These are phyloP conservation scores for Starmerella floris DNA, from an alignment of 805 yeast species.

Conservation along the genomic window DNA sequence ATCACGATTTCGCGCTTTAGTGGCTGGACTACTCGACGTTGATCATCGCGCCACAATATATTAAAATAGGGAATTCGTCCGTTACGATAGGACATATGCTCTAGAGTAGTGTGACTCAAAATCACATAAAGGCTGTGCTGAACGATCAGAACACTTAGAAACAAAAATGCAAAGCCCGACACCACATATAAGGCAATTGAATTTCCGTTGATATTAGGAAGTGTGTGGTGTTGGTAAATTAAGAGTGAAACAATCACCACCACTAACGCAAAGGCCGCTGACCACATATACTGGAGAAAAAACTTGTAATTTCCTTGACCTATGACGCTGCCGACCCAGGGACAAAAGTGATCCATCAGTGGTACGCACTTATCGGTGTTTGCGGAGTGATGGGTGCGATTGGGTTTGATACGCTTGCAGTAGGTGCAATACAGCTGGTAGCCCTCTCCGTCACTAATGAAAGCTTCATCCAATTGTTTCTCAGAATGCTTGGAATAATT, in stretches of 20 bases:
- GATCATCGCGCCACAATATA: conserved; percentile 31
- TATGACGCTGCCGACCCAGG: conserved; percentile 60
- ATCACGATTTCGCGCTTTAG: conserved; percentile 27
- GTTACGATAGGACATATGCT: conserved; percentile 34
- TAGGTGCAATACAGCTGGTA: conserved; percentile 61
- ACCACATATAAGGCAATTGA: conserved; percentile 37
- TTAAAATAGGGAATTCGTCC: conserved; percentile 26
- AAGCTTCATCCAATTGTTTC: conserved; percentile 25
- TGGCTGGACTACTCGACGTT: conserved; percentile 33
- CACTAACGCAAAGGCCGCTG: conserved; percentile 28
- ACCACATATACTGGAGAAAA: conserved; percentile 40
- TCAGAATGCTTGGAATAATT: conserved; percentile 6
- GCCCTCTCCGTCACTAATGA: conserved; percentile 59
- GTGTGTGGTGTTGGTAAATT: conserved; percentile 24
- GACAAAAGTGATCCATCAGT: conserved; percentile 71
- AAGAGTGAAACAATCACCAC: conserved; percentile 33
- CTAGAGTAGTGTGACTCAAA: conserved; percentile 30
- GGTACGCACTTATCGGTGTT: conserved; percentile 46
- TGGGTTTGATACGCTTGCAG: conserved; percentile 52
- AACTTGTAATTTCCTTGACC: conserved; percentile 52
- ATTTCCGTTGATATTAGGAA: conserved; percentile 33
- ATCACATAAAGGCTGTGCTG: conserved; percentile 36
- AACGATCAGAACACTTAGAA: conserved; percentile 33
- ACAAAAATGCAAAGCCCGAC: conserved; percentile 34
- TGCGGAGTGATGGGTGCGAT: conserved; percentile 59